Percentiles rank a stretch among this genome's conserved stretches.
phyloP scores from a whole-genome alignment of 768 basidiomycete species.

The Suillus subaureus region DNA sequence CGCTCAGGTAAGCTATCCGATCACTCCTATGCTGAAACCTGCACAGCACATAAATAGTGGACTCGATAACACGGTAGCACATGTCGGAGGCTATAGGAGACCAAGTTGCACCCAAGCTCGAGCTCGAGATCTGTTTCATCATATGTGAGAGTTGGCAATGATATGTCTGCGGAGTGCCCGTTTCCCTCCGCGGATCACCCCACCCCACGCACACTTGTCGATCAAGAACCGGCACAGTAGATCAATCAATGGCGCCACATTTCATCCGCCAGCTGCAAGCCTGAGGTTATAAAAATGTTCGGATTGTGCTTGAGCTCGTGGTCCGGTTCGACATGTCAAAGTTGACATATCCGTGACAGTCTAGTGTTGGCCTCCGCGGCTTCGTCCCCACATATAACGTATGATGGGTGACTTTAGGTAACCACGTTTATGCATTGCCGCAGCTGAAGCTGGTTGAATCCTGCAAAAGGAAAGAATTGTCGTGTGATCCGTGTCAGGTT shows the following conservation, averaged over 20 bases:
- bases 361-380: background rate
- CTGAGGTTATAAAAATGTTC: background rate
- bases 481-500: background rate
- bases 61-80: background rate
- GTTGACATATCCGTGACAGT: background rate
- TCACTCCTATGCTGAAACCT: background rate
- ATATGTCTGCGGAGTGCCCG: background rate
- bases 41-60: background rate
- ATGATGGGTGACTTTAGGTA: background rate
- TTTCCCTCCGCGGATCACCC: background rate
- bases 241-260: background rate
- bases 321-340: background rate
- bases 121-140: background rate
- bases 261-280: background rate
- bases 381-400: background rate
- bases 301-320: background rate
- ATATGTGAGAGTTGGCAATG: background rate
- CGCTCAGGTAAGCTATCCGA: background rate
- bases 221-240: background rate
- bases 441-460: background rate
- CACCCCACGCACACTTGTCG: background rate
- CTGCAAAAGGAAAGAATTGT: background rate
- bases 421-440: background rate
- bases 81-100: background rate
- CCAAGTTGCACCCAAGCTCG: background rate